phyloP scores from a whole-genome alignment of 108 stramenopile species.

The Chaetoceros tenuissimus region DNA sequence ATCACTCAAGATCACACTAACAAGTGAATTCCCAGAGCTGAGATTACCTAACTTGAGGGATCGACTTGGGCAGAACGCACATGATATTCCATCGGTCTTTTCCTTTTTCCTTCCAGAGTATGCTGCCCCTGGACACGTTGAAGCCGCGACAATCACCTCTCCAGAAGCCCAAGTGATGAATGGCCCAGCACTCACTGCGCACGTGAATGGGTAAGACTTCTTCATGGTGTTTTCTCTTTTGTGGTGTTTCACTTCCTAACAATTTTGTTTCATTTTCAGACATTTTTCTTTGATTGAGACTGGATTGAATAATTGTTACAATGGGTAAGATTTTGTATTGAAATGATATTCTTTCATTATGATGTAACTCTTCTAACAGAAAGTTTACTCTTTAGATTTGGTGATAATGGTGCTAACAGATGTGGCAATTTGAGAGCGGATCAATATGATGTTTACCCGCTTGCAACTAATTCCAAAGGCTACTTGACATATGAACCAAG shows the following conservation, averaged over 20 bases:
- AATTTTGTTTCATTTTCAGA: constrained; percentile 28
- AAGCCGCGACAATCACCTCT: constrained; percentile 9
- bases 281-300: constrained; percentile 38
- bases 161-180: constrained; percentile 29
- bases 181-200: constrained; percentile 4
- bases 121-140: constrained; percentile 12
- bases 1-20: constrained; percentile 13
- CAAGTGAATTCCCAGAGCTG: neutral
- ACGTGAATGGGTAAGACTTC: constrained; percentile 21
- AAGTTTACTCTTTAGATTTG: too few species aligned
- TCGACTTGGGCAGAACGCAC: constrained; percentile 31
- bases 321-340: constrained; percentile 19
- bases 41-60: constrained; percentile 12
- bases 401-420: too few species aligned
- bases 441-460: too few species aligned
- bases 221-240: too few species aligned
- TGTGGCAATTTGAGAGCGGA: too few species aligned
- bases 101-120: constrained; percentile 53
- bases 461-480: too few species aligned
- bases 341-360: too few species aligned
- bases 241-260: too few species aligned
- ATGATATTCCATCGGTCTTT: constrained; percentile 45
- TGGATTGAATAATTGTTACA: constrained; percentile 37
- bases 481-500: constrained; percentile 14
- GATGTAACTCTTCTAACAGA: too few species aligned